Evolutionary conservation across 305 asterid genomes (phyloP).

Genomic region (Fraxinus velutina): DNA sequence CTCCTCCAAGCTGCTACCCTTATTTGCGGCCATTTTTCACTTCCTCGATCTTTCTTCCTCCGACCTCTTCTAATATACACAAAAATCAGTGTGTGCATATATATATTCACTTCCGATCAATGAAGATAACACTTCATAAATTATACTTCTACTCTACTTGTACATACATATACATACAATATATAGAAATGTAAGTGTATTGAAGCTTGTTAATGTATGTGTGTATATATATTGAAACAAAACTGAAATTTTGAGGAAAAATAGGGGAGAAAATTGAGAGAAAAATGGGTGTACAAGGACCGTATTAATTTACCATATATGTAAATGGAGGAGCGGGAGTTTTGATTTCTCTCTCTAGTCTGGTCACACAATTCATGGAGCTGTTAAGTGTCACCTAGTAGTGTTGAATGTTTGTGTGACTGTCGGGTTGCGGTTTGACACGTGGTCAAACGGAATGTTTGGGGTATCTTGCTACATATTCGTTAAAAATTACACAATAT

Average conservation of each 20-base stretch:
- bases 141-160: not conserved
- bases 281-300: not conserved
- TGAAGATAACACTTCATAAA: not conserved
- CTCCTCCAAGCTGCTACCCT: slow-evolving; percentile 1
- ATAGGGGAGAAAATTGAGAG: not conserved
- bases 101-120: not conserved
- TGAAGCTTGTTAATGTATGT: not conserved
- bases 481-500: too few relatives aligned
- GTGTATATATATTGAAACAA: not conserved
- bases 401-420: not conserved
- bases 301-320: not conserved
- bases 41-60: not conserved
- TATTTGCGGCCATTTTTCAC: not conserved
- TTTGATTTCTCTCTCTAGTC: not conserved
- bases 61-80: not conserved
- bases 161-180: not conserved
- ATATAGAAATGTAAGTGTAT: not conserved
- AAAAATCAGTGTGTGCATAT: not conserved
- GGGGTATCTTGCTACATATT: too few relatives aligned
- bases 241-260: not conserved
- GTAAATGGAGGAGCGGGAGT: not conserved
- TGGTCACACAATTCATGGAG: not conserved
- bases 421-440: not conserved
- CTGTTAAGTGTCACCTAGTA: not conserved
- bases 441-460: not conserved